Conservation (phyloP, 2,329 filamentous ascomycete genomes). For the Alternaria burnsii region DNA sequence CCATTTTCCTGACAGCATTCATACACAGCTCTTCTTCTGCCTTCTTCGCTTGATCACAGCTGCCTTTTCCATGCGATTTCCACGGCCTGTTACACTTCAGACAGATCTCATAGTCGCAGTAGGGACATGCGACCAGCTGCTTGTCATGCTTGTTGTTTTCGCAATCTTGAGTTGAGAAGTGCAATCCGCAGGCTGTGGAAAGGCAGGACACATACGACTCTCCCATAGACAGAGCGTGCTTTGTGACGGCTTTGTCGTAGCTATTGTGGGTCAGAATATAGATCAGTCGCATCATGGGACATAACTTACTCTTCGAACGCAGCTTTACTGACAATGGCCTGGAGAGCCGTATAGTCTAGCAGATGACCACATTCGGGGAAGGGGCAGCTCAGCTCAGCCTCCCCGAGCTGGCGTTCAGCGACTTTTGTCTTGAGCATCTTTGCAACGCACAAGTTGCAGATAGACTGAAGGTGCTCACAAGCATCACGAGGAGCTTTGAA, state of each 20-base stretch:
- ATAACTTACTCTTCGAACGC: slow-evolving; percentile 26
- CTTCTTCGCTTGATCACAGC: slow-evolving; percentile 27
- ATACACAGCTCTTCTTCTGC: slow-evolving; percentile 27
- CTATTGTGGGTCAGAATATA: slow-evolving; percentile 21
- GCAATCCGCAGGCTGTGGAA: slow-evolving; percentile 25
- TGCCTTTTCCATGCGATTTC: slow-evolving; percentile 16
- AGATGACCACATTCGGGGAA: slow-evolving; percentile 21
- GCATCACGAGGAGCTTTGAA: slow-evolving; percentile 19
- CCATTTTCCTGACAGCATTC: slow-evolving; percentile 27
- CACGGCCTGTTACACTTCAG: slow-evolving; percentile 32
- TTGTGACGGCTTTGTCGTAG: slow-evolving; percentile 30
- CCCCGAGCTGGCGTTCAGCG: slow-evolving; percentile 17
- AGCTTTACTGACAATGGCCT: slow-evolving; percentile 14
- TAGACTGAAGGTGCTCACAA: slow-evolving; percentile 32
- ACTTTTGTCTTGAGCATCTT: slow-evolving; percentile 32
- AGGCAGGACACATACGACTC: slow-evolving; percentile 31
- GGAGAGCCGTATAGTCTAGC: slow-evolving; percentile 19
- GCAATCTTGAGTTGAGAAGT: slow-evolving; percentile 38
- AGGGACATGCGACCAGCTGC: slow-evolving; percentile 32
- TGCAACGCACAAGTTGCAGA: slow-evolving; percentile 31
- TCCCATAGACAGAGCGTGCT: slow-evolving; percentile 20
- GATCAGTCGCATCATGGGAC: too few relatives aligned
- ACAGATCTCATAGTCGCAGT: slow-evolving; percentile 33
- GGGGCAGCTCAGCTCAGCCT: slow-evolving; percentile 25
- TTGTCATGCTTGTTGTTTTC: not conserved